Conservation (phyloP, 306 rosid species). For the Hippophae rhamnoides region DNA sequence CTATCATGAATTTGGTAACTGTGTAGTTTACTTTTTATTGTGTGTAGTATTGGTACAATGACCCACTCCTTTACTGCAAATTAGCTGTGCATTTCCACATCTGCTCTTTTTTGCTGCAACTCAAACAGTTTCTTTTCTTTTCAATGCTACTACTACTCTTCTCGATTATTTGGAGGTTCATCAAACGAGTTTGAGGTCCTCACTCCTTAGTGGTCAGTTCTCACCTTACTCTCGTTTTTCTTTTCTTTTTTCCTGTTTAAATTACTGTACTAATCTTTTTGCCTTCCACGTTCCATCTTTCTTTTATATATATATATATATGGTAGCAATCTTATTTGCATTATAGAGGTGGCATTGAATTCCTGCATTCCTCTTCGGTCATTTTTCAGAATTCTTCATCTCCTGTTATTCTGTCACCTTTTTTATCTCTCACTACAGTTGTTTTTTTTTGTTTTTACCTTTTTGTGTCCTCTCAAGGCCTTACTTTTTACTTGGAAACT, state of each 20-base stretch:
- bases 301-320: conserved; percentile 12
- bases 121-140: background rate
- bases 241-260: conserved; percentile 1
- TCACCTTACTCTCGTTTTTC: no score
- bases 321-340: conserved; percentile 14
- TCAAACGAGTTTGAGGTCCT: conserved; percentile 25
- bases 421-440: conserved; percentile 17
- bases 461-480: conserved; percentile 27
- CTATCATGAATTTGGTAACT: background rate
- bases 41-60: background rate
- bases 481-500: conserved; percentile 1
- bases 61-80: background rate
- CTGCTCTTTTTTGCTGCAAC: background rate
- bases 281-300: conserved; percentile 3
- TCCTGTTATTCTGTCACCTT: conserved; percentile 30
- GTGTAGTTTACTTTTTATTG: background rate
- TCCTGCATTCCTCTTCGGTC: conserved; percentile 30
- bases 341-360: conserved; percentile 62
- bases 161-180: conserved; percentile 12
- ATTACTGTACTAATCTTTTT: conserved; percentile 6
- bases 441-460: conserved; percentile 17
- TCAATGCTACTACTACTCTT: conserved; percentile 10
- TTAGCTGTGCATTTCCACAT: background rate
- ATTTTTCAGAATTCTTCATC: conserved; percentile 32
- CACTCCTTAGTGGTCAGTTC: background rate